Evolutionary conservation across 2,329 filamentous ascomycete species (phyloP).

Genomic region (Lecanicillium sp.): DNA sequence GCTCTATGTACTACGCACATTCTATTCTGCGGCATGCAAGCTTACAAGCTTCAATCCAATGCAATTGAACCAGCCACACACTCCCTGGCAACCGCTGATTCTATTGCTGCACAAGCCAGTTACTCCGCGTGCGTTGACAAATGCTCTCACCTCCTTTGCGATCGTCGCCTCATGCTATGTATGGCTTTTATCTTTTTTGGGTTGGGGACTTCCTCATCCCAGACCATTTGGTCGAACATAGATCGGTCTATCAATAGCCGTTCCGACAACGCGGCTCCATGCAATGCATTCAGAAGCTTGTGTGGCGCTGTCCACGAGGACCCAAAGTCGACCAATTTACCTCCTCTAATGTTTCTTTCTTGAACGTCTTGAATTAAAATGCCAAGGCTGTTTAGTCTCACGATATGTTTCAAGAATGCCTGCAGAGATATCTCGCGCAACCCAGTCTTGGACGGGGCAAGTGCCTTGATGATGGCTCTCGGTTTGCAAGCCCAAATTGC

Average conservation of each 20-base stretch:
- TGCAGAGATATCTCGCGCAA: constrained; percentile 1
- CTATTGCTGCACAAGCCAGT: no score
- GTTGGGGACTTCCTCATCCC: constrained; percentile 9
- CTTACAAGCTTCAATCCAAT: no score
- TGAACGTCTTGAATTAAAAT: constrained; percentile 13
- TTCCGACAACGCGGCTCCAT: not conserved
- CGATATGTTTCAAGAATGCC: constrained; percentile 5
- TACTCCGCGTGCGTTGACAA: no score
- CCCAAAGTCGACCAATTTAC: constrained; percentile 12
- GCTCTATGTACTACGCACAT: no score
- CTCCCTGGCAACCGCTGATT: no score
- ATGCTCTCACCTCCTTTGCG: no score
- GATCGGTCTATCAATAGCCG: constrained; percentile 8
- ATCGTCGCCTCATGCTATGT: no score
- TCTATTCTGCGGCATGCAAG: no score
- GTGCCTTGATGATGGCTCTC: constrained; percentile 12
- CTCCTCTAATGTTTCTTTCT: constrained; percentile 11
- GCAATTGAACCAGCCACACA: no score
- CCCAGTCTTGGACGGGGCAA: constrained; percentile 9
- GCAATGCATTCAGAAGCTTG: constrained; percentile 8
- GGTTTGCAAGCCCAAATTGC: constrained; percentile 9
- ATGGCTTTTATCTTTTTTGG: no score
- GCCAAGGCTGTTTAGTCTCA: constrained; percentile 5
- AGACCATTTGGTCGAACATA: constrained; percentile 12
- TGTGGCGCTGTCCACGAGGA: constrained; percentile 14